phyloP scores from a whole-genome alignment of 2,329 filamentous ascomycete species.

The Fusarium lyarnte region DNA sequence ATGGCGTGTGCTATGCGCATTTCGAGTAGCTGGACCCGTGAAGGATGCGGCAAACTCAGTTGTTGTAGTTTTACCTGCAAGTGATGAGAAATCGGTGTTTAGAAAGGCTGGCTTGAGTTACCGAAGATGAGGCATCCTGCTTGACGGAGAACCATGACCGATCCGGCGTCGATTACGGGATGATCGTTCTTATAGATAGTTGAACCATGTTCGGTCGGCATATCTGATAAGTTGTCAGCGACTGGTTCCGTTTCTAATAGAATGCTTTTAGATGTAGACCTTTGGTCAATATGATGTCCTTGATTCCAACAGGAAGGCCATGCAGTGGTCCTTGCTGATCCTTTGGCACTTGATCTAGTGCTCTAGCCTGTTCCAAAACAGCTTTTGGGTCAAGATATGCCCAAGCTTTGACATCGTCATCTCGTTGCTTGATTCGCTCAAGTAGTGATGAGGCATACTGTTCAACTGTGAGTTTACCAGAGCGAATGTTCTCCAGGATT shows the following conservation, averaged over 20 bases:
- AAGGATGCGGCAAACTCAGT: constrained; percentile 68
- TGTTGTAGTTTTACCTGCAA: constrained; percentile 51
- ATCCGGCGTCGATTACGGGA: constrained; percentile 59
- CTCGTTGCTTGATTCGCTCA: constrained; percentile 53
- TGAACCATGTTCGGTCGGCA: constrained; percentile 66
- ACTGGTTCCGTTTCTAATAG: too few species aligned
- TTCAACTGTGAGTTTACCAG: constrained; percentile 57
- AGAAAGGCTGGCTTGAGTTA: constrained; percentile 52
- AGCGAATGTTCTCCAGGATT: constrained; percentile 49
- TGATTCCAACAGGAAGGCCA: constrained; percentile 65
- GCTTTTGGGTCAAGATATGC: constrained; percentile 54
- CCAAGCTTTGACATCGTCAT: constrained; percentile 61
- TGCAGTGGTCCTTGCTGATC: constrained; percentile 63
- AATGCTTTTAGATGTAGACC: constrained; percentile 49
- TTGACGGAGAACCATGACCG: constrained; percentile 60
- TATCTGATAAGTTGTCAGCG: constrained; percentile 48
- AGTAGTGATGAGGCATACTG: constrained; percentile 61
- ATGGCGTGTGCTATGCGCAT: constrained; percentile 69
- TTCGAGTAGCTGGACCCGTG: constrained; percentile 60
- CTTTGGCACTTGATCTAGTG: constrained; percentile 58
- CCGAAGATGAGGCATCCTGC: constrained; percentile 65
- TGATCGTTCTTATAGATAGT: constrained; percentile 59
- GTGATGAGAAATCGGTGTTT: constrained; percentile 54
- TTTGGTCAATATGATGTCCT: constrained; percentile 68
- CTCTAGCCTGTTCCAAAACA: constrained; percentile 59